Base-by-base conservation (phyloP, 2,329 filamentous ascomycete genomes). In the Talaromyces sp. region DNA sequence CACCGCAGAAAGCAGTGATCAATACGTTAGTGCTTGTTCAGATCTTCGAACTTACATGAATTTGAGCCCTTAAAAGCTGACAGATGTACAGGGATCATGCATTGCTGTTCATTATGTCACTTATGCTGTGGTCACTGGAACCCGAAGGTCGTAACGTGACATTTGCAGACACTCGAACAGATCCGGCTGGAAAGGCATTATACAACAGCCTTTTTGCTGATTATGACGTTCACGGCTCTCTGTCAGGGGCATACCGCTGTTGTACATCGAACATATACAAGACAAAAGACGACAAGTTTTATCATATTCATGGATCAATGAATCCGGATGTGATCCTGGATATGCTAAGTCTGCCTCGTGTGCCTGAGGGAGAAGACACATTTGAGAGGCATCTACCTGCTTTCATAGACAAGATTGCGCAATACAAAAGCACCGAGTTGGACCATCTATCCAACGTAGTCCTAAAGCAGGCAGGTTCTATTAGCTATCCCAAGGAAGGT, bases 131-230 rank as follows among this genome's bases (percentile, higher is more conserved):
- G 59, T 61, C 59, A 37, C 31, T 61, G 7, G 59, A 61, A 35
- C 59, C 59, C 52, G 59, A 61, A n/a, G 59, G 59, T 24, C 45
- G 45, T n/a, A 61, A 61, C 41, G 45, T 61, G 19, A 50, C 59
- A 22, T 61, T 61, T 52, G 59, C 59, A 24, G 59, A 61, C 14
- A 61, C 49, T 24, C 59, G 59, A 35, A 52, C 43, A 41, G 59
- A 61, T 9, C 43, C 45, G 14, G 49, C 45, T 22, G 59, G 43
- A 22, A 61, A 61, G 24, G 59, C 45, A 27, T 39, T 61, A 22
- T 52, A 52, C 49, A 52, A 52, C 24, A 61, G 59, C 13, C 49
- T 47, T 31, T 61, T 61, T 13, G 49, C 45, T 16, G 59, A 61
- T 45, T 61, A 61, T 52, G 59, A 61, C 13, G 35, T 50, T 24